Evolutionary conservation across 148 eudicot genomes (phyloP), one percentile per base, ranked within the genome.

Genomic region (Silene conica): DNA sequence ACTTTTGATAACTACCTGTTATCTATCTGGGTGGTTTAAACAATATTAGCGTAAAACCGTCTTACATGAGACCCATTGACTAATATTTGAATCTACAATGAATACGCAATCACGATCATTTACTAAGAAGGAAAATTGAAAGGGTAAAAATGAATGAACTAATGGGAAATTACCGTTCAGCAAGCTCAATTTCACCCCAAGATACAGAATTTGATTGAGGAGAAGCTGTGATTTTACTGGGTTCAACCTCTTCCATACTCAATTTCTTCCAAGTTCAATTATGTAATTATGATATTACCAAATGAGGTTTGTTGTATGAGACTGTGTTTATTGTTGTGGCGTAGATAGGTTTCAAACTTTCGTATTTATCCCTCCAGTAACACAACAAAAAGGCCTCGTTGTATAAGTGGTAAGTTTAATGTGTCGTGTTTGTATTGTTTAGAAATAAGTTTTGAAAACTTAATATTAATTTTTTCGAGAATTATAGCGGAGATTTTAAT

Each of bases 171-270:
- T 71, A 83, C 86, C 81, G 75, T 80, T 83, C 86, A 63, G 83
- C 74, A 74, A 83, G 86, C 43, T 83, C 86, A 66, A 83, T 80
- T 25, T 83, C 81, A 28, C 74, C 77, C 76, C 77, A 77, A 13
- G 76, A 66, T 6, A 70, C 73, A 23, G 62, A 57, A 67, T 64
- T 72, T 11, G 72, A 73, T 43, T 57, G 25, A 26, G 76, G 48
- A 26, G 76, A 73, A 48, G 78, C 73, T 50, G 74, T 62, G 41
- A 71, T 80, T 63, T 69, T 71, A 2, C 22, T 64, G 65, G 52
- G 74, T 34, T 16, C 23, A 55, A 70, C 20, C 21, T 70, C 78
- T 25, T 45, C 76, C 80, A 78, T 70, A 1, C n/a, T 20, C 20
- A 18, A 64, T 65, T 38, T 38, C 18, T 31, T n/a, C 9, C 16